Percentiles rank a stretch among this genome's conserved stretches.
Conservation (phyloP, 768 basidiomycete species). For the Clitopilus hobsonii region DNA sequence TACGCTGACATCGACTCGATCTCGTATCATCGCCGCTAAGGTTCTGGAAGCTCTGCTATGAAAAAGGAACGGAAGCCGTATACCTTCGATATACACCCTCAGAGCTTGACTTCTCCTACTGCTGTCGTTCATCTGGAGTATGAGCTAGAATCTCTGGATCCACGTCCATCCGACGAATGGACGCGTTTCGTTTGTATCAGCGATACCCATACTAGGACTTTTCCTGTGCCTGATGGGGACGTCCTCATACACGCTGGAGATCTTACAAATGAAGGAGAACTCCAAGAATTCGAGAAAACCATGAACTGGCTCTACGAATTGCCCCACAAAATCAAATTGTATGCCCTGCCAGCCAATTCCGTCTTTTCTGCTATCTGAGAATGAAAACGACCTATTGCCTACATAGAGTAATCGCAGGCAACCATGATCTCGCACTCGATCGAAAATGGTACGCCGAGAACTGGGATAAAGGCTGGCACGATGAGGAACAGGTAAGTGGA, state of each 20-base stretch:
- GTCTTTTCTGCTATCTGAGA: too few species aligned
- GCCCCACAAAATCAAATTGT: slow-evolving; percentile 60
- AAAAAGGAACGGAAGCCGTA: not conserved
- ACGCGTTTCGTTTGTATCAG: slow-evolving; percentile 59
- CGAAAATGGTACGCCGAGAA: slow-evolving; percentile 33
- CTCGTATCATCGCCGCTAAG: too few species aligned
- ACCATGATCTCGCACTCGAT: slow-evolving; percentile 55
- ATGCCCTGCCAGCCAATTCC: too few species aligned
- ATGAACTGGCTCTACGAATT: slow-evolving; percentile 54
- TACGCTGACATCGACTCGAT: not conserved
- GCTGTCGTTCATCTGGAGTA: slow-evolving; percentile 35
- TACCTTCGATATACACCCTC: slow-evolving; percentile 4
- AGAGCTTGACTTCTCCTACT: slow-evolving; percentile 17
- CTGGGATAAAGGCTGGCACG: slow-evolving; percentile 23
- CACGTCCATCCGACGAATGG: slow-evolving; percentile 34
- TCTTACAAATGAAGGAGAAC: slow-evolving; percentile 46
- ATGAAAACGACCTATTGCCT: not conserved
- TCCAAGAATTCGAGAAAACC: slow-evolving; percentile 40
- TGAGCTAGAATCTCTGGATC: slow-evolving; percentile 18
- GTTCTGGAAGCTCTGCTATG: too few species aligned
- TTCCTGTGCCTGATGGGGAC: slow-evolving; percentile 54
- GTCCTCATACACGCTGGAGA: slow-evolving; percentile 67
- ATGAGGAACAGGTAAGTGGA: slow-evolving; percentile 23
- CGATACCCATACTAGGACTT: slow-evolving; percentile 47
- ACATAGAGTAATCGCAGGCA: slow-evolving; percentile 62